phyloP scores from a whole-genome alignment of 1,284 basidiomycete genomes.

The Farysia itapuensis region DNA sequence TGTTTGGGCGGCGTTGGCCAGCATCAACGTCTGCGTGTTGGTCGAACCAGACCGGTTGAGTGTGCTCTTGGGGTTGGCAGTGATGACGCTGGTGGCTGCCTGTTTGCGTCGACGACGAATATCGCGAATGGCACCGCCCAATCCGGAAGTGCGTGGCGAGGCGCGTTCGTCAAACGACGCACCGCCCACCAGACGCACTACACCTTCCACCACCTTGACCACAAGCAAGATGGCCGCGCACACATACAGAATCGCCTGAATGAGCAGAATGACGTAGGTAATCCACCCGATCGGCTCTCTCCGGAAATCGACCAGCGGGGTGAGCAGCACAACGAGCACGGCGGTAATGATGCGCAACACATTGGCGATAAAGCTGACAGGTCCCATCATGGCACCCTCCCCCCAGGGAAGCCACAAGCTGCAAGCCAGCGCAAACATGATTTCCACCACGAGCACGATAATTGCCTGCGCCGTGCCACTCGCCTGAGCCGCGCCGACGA shows the following conservation, averaged over 20 bases:
- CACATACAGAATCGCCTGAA: conserved; percentile 81
- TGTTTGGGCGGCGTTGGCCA: conserved; percentile 4
- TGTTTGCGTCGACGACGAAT: conserved; percentile 39
- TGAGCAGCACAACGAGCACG: conserved; percentile 83
- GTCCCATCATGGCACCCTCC: conserved; percentile 90
- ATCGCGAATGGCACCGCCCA: conserved; percentile 46
- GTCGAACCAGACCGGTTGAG: conserved; percentile 11
- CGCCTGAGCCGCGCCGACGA: conserved; percentile 83
- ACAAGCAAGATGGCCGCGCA: conserved; percentile 77
- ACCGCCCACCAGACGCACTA: conserved; percentile 75
- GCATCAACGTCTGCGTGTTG: conserved; percentile 24
- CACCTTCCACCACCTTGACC: conserved; percentile 79
- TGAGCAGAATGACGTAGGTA: conserved; percentile 83
- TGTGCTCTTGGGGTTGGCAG: conserved; percentile 2
- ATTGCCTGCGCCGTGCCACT: conserved; percentile 89
- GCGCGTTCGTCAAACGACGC: conserved; percentile 75
- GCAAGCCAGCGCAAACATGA: conserved; percentile 42
- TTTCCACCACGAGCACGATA: conserved; percentile 67
- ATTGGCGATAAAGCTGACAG: conserved; percentile 86
- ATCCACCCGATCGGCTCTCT: conserved; percentile 71
- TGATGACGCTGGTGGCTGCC: conserved; percentile 30
- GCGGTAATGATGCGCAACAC: conserved; percentile 85
- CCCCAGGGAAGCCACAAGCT: conserved; percentile 86
- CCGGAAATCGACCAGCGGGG: conserved; percentile 70
- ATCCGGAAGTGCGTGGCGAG: conserved; percentile 34